These are phyloP conservation scores for Echites panduratus DNA, from an alignment of 257 asterid genomes.

Conservation along the genomic window DNA sequence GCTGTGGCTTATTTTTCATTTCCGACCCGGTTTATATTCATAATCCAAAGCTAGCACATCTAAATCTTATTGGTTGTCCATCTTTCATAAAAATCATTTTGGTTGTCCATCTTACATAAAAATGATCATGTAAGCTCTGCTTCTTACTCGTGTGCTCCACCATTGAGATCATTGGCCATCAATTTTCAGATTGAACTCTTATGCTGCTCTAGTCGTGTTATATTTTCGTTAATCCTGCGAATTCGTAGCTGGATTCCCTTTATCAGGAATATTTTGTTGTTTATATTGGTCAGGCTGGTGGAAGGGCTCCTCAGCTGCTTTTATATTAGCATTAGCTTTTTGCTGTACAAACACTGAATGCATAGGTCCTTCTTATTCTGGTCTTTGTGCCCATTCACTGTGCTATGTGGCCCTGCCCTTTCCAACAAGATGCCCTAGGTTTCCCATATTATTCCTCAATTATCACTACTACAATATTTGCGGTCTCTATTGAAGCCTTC, in stretches of 20 bases:
- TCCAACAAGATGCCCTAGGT: neutral
- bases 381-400: neutral
- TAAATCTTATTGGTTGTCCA: neutral
- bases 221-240: neutral
- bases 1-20: too few relatives aligned
- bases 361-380: neutral
- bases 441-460: neutral
- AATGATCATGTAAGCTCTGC: neutral
- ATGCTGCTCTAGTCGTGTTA: neutral
- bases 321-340: constrained; percentile 10
- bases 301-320: constrained; percentile 1
- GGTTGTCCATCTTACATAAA: too few relatives aligned
- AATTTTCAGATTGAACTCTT: neutral
- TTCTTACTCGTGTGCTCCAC: neutral
- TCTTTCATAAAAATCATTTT: neutral
- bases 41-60: neutral
- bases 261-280: neutral
- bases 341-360: neutral
- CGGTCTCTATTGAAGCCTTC: neutral
- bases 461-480: neutral
- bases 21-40: too few relatives aligned
- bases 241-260: constrained; percentile 11
- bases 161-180: neutral
- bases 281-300: constrained; percentile 12
- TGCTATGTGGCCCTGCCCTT: neutral